A percentile compares a stretch with the other conserved stretches of the same genome.
These are phyloP conservation scores for Hypoxylon sp. DNA, from an alignment of 2,329 filamentous ascomycete genomes.

Conservation along the genomic window DNA sequence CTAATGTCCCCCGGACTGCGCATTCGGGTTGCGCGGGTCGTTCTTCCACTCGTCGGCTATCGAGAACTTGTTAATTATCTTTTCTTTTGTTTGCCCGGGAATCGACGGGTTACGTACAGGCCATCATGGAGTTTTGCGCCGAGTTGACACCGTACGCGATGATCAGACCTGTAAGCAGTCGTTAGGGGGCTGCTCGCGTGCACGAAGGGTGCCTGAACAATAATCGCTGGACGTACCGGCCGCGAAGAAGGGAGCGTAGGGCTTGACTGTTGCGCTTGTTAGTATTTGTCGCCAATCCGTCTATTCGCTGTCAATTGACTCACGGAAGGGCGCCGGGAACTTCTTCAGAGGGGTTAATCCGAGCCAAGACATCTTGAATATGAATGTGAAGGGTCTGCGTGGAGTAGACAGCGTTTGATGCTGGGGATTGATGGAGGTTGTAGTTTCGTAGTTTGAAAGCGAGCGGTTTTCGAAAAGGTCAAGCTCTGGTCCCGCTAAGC, in stretches of 20 bases:
- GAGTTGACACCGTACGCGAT: constrained; percentile 93
- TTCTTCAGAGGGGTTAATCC: constrained; percentile 74
- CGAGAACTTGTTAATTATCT: constrained; percentile 38
- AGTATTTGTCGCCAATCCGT: constrained; percentile 37
- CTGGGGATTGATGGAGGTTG: constrained; percentile 33
- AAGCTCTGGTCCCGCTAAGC: constrained; percentile 37
- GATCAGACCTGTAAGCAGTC: constrained; percentile 70
- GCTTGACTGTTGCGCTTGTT: constrained; percentile 70
- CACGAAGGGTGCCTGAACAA: not conserved
- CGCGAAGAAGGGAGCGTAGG: constrained; percentile 91
- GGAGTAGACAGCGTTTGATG: constrained; percentile 47
- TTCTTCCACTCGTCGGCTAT: constrained; percentile 95
- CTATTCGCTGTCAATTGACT: constrained; percentile 54
- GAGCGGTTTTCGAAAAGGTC: constrained; percentile 43
- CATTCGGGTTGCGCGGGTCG: constrained; percentile 86
- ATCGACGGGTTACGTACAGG: constrained; percentile 63
- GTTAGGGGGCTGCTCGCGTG: constrained; percentile 36
- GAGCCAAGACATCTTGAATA: constrained; percentile 76
- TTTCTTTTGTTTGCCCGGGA: constrained; percentile 29
- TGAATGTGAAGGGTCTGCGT: constrained; percentile 45
- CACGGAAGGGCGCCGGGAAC: constrained; percentile 81
- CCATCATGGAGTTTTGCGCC: constrained; percentile 77
- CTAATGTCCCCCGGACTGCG: constrained; percentile 59
- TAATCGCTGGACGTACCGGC: constrained; percentile 73
- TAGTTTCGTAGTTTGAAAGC: constrained; percentile 19